phyloP scores from a whole-genome alignment of 345 rosid genomes.

The Ceriops tagal region DNA sequence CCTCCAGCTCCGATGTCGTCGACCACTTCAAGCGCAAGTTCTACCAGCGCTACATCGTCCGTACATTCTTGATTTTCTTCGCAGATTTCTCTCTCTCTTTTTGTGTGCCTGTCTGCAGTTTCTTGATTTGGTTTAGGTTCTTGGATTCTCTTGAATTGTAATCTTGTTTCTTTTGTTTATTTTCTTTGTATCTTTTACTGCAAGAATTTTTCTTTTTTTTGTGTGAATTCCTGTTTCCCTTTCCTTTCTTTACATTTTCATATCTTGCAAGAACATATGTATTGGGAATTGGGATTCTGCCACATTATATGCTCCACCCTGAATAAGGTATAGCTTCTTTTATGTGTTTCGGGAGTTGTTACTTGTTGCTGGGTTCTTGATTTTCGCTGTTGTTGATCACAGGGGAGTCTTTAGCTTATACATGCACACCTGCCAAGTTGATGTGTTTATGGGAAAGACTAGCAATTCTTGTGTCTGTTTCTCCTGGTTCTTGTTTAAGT shows the following conservation, averaged over 20 bases:
- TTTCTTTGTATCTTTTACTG: too few relatives aligned
- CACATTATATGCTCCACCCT: too few relatives aligned
- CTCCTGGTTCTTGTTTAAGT: too few relatives aligned
- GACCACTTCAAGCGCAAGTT: conserved; percentile 92
- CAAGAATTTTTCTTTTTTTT: too few relatives aligned
- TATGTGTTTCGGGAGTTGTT: not conserved
- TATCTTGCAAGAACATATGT: not conserved
- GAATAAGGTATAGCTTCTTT: not conserved
- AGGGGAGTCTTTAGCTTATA: too few relatives aligned
- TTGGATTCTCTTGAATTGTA: not conserved
- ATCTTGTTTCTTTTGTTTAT: not conserved
- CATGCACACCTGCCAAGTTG: too few relatives aligned
- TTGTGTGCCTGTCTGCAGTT: too few relatives aligned
- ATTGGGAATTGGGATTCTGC: not conserved
- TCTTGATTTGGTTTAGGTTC: not conserved
- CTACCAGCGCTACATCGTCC: conserved; percentile 84
- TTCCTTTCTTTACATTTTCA: not conserved
- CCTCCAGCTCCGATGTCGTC: conserved; percentile 82
- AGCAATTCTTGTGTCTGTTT: too few relatives aligned
- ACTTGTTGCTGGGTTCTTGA: not conserved
- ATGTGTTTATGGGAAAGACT: too few relatives aligned
- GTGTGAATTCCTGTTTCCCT: not conserved
- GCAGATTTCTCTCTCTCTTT: not conserved
- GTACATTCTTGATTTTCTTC: conserved; percentile 2
- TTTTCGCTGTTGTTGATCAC: too few relatives aligned